These are phyloP conservation scores for Ophiostoma perfectum DNA, from an alignment of 2,329 filamentous ascomycete species.

Conservation along the genomic window DNA sequence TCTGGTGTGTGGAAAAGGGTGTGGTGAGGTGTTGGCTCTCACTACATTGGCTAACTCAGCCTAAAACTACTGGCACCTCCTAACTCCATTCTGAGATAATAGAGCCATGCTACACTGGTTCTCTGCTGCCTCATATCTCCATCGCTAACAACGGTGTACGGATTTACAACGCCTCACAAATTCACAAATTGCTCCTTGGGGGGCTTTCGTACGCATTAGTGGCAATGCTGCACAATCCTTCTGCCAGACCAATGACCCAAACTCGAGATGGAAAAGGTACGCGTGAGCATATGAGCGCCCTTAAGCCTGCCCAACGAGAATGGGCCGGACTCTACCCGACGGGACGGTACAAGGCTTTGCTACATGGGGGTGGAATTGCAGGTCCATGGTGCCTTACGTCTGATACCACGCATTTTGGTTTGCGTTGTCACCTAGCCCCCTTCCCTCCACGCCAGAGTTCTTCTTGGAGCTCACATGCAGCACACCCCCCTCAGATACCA, in stretches of 20 bases:
- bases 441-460: background rate
- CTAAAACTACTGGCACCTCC: background rate
- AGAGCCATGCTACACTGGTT: background rate
- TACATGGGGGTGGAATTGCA: conserved; percentile 15
- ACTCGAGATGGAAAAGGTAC: background rate
- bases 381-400: conserved; percentile 25
- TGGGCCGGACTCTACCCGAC: conserved; percentile 21
- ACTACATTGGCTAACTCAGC: background rate
- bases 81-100: background rate
- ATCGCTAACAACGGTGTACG: background rate
- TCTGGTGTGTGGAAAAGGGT: conserved; percentile 14
- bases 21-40: conserved; percentile 22
- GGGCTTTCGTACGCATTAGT: conserved; percentile 3
- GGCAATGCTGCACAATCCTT: background rate
- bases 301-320: conserved; percentile 22
- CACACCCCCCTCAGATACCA: no score
- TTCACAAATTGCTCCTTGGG: background rate
- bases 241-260: background rate
- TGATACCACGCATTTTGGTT: conserved; percentile 12
- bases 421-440: conserved; percentile 4
- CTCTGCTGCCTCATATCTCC: background rate
- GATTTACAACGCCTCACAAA: background rate
- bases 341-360: conserved; percentile 20
- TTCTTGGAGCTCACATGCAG: background rate
- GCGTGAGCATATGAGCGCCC: background rate